Evolutionary conservation across 192 early-diverging fungal species (phyloP).

Genomic region (Dimargaris verticillata): DNA sequence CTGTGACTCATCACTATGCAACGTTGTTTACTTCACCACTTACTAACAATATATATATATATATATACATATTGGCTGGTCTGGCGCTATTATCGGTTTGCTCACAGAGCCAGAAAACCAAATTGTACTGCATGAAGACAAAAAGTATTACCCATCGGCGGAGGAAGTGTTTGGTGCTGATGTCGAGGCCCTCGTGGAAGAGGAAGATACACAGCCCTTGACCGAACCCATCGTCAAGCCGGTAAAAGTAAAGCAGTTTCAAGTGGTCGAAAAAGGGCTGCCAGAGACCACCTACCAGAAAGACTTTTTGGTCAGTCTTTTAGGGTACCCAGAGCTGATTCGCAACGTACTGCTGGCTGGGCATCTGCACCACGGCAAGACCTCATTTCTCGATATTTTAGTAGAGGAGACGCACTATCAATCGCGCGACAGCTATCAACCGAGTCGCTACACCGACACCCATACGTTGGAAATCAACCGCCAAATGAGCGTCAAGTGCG

Average conservation of each 20-base stretch:
- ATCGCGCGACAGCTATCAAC: not conserved
- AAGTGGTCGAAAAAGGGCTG: conserved; percentile 66
- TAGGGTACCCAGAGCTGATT: conserved; percentile 60
- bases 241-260: conserved; percentile 69
- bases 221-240: conserved; percentile 90
- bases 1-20: no score
- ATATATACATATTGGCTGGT: no score
- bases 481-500: conserved; percentile 79
- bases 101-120: conserved; percentile 26
- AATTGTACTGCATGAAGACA: conserved; percentile 94
- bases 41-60: no score
- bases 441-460: conserved; percentile 75
- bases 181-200: conserved; percentile 91
- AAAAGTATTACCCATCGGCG: conserved; percentile 95
- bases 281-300: conserved; percentile 75
- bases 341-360: conserved; percentile 86
- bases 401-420: conserved; percentile 65
- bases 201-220: conserved; percentile 93
- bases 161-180: conserved; percentile 89
- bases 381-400: conserved; percentile 82
- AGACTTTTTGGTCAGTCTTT: conserved; percentile 76
- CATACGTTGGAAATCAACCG: conserved; percentile 80
- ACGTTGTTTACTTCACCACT: no score
- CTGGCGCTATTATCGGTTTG: no score
- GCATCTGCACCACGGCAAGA: conserved; percentile 96